These are phyloP conservation scores for Inga leiocalycina DNA, from an alignment of 306 rosid species.

Conservation along the genomic window DNA sequence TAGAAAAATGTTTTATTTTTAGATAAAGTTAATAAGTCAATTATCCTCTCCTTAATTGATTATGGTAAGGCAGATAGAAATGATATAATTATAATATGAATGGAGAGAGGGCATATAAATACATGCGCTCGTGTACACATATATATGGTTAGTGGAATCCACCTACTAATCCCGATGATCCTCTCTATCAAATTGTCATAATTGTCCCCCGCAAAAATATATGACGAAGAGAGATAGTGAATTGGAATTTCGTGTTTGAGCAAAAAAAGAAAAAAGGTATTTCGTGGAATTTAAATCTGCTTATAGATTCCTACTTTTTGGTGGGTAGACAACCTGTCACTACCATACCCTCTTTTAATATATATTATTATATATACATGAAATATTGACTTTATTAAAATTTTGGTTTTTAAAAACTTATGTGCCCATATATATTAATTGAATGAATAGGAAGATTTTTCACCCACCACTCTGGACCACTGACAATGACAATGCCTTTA, in stretches of 20 bases:
- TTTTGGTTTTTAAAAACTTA: neutral
- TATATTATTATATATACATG: neutral
- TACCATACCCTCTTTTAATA: neutral
- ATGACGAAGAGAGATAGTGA: neutral
- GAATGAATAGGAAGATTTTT: conserved; percentile 29
- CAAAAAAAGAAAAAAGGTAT: no score
- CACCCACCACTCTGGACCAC: conserved; percentile 55
- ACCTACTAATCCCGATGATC: neutral
- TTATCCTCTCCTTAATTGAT: no score
- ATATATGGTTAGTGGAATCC: neutral
- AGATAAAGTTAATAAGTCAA: no score
- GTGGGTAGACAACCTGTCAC: conserved; percentile 3
- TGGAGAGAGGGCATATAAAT: no score
- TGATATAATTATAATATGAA: no score
- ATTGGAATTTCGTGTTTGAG: neutral
- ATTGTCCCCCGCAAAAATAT: neutral
- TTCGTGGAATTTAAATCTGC: neutral
- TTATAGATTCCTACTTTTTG: neutral
- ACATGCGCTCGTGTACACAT: neutral
- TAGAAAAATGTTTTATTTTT: no score
- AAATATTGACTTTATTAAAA: neutral
- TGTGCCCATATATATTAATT: conserved; percentile 37
- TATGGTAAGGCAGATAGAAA: no score
- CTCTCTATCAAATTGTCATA: neutral
- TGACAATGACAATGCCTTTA: conserved; percentile 40